These are phyloP conservation scores for Fusarium xylarioides DNA, from an alignment of 2,329 filamentous ascomycete genomes.

Conservation along the genomic window DNA sequence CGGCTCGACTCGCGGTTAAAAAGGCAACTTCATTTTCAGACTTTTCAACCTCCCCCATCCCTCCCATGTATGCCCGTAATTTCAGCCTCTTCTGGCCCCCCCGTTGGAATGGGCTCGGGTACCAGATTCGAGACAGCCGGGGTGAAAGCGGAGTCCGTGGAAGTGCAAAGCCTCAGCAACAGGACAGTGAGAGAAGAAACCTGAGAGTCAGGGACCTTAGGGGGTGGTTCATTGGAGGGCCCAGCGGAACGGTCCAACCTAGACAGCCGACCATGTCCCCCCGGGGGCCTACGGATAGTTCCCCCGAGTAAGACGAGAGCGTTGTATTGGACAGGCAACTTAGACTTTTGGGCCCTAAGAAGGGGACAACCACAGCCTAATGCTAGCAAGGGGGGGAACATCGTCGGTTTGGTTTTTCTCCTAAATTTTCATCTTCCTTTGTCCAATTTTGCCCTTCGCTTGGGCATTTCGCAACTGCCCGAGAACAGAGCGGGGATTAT, in stretches of 20 bases:
- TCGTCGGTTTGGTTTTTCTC: slow-evolving; percentile 18
- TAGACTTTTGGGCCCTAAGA: slow-evolving; percentile 25
- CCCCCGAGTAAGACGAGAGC: slow-evolving; percentile 34
- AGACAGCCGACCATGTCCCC: slow-evolving; percentile 35
- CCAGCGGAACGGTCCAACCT: slow-evolving; percentile 43
- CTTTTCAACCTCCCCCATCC: slow-evolving; percentile 5
- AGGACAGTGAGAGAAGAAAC: background rate
- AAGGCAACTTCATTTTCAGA: background rate
- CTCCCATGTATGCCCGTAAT: slow-evolving; percentile 5
- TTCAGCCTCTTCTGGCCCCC: slow-evolving; percentile 24
- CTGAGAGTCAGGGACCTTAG: background rate
- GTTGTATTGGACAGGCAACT: slow-evolving; percentile 32
- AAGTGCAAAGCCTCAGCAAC: background rate
- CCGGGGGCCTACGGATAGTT: slow-evolving; percentile 32
- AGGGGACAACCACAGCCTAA: slow-evolving; percentile 8
- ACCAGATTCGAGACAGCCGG: slow-evolving; percentile 36
- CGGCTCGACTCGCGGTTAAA: slow-evolving; percentile 18
- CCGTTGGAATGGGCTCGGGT: slow-evolving; percentile 36
- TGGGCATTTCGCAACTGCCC: slow-evolving; percentile 7
- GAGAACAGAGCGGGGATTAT: slow-evolving; percentile 26
- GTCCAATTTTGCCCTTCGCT: slow-evolving; percentile 5
- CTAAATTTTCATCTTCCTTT: slow-evolving; percentile 7
- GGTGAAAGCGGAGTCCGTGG: slow-evolving; percentile 17
- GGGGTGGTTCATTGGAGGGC: slow-evolving; percentile 29
- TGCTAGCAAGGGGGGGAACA: slow-evolving; percentile 19